Conservation (phyloP, 441 rosid genomes). For the Populus hybrid region DNA sequence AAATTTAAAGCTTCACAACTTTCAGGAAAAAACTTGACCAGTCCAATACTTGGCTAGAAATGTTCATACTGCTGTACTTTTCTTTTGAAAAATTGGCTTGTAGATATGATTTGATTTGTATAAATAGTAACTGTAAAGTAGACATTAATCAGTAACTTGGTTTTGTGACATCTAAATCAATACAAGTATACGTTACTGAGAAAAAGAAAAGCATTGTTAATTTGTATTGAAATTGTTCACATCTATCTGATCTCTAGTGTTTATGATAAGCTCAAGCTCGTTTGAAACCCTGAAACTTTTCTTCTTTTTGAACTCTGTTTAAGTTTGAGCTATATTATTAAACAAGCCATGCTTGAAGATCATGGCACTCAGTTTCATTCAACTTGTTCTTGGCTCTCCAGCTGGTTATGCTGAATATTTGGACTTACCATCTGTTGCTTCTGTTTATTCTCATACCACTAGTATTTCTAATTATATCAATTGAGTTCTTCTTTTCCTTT, state of each 20-base stretch:
- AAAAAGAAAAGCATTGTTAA: not conserved
- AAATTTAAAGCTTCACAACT: not conserved
- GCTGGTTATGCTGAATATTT: not conserved
- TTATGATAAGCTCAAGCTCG: not conserved
- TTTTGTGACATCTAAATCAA: not conserved
- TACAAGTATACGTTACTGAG: not conserved
- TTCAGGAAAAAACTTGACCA: not conserved
- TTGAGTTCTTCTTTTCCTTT: not conserved
- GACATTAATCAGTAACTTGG: not conserved
- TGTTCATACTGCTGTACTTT: not conserved
- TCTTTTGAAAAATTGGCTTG: not conserved
- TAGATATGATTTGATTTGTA: not conserved
- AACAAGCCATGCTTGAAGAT: not conserved
- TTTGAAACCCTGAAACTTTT: not conserved
- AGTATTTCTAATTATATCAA: not conserved
- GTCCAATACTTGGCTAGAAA: not conserved
- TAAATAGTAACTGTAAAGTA: no score
- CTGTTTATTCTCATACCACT: not conserved
- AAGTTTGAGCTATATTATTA: not conserved
- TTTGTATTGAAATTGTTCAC: not conserved
- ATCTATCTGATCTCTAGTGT: not conserved
- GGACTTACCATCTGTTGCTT: not conserved
- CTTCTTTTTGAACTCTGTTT: no score
- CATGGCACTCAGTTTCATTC: not conserved
- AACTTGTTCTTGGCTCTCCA: not conserved